phyloP scores from a whole-genome alignment of 2,329 filamentous ascomycete genomes.

The Colletotrichum tropicale region DNA sequence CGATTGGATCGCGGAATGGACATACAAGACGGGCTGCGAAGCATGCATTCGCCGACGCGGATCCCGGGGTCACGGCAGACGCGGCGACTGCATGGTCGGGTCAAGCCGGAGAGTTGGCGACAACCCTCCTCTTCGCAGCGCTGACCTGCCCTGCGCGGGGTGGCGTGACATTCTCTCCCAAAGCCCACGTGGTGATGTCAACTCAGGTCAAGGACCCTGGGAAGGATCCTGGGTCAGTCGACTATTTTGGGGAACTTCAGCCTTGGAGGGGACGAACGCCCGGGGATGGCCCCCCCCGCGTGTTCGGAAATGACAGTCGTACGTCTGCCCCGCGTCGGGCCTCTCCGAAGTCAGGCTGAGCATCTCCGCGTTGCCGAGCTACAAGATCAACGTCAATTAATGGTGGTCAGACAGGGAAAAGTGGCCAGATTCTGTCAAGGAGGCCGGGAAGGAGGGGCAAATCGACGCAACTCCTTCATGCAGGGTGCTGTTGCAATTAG shows the following conservation, averaged over 20 bases:
- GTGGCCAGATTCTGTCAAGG: not conserved
- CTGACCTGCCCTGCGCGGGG: not conserved
- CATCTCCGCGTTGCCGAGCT: not conserved
- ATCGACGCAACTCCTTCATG: not conserved
- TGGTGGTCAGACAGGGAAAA: not conserved
- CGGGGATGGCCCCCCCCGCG: not conserved
- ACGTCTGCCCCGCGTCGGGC: not conserved
- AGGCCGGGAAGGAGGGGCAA: not conserved
- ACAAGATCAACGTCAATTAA: not conserved
- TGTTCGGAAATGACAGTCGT: not conserved
- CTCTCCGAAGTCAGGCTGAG: not conserved
- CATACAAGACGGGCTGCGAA: not conserved
- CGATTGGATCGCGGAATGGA: not conserved
- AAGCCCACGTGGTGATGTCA: constrained; percentile 22
- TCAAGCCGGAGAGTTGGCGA: constrained; percentile 28
- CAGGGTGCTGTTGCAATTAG: not conserved
- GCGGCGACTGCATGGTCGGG: constrained; percentile 45
- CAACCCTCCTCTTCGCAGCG: not conserved
- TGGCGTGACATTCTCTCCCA: constrained; percentile 17
- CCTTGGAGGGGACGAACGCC: not conserved
- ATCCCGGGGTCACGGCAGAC: constrained; percentile 53
- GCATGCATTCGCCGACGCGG: not conserved
- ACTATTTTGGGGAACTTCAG: not conserved
- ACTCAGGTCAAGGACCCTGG: not conserved
- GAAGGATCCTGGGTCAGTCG: not conserved